Conservation (phyloP, 2,329 filamentous ascomycete genomes). For the Metarhizium humberi region DNA sequence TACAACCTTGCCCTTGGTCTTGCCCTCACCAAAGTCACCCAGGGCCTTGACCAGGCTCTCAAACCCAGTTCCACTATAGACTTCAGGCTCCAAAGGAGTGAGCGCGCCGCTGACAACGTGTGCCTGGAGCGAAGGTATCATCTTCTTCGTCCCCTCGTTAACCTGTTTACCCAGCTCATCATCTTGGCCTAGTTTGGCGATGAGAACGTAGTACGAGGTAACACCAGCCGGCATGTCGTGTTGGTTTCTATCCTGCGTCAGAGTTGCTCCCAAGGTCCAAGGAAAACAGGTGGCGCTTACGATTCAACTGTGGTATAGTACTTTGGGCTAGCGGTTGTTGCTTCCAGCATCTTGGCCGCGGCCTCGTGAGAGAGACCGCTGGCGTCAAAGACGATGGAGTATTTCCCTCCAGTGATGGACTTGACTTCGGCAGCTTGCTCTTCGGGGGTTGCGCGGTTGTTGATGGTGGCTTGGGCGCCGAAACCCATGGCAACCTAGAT, state of each 20-base stretch:
- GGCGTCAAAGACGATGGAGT: constrained; percentile 23
- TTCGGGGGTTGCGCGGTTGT: constrained; percentile 13
- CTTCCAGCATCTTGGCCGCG: constrained; percentile 20
- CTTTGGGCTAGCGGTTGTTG: constrained; percentile 15
- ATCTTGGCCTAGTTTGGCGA: constrained; percentile 15
- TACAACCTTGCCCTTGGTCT: constrained; percentile 17
- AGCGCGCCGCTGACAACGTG: constrained; percentile 15
- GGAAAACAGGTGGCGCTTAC: constrained; percentile 11
- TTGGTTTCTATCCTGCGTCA: constrained; percentile 6
- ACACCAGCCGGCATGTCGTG: constrained; percentile 14
- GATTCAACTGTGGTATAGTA: constrained; percentile 23
- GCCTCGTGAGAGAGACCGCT: constrained; percentile 18
- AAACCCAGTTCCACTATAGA: constrained; percentile 15
- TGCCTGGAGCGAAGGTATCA: constrained; percentile 13
- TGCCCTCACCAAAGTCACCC: constrained; percentile 12
- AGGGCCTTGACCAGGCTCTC: constrained; percentile 13
- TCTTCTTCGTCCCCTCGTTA: constrained; percentile 7
- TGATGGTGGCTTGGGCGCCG: constrained; percentile 23
- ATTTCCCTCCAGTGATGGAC: constrained; percentile 22
- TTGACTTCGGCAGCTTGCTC: too few species aligned
- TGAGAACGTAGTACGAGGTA: constrained; percentile 14
- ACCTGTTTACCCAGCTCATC: constrained; percentile 10
- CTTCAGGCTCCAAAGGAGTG: constrained; percentile 14
- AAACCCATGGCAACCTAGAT: not conserved
- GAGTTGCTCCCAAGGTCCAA: not conserved